phyloP scores from a whole-genome alignment of 2,329 filamentous ascomycete species.

The Penicillium sp. region DNA sequence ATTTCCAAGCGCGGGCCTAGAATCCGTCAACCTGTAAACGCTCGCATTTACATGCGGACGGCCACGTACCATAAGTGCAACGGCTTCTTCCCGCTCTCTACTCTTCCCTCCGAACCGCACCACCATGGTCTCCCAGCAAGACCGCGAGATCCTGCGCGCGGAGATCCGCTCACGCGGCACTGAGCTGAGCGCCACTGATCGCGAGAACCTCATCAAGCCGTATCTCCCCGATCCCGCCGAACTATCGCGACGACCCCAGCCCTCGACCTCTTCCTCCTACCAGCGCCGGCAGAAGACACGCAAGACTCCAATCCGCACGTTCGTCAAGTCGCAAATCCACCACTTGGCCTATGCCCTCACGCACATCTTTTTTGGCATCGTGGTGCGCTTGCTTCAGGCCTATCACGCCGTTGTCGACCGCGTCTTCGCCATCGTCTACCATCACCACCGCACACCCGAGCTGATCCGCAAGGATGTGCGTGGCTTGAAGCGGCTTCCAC shows the following conservation, averaged over 20 bases:
- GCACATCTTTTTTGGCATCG: slow-evolving; percentile 82
- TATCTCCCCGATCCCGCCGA: slow-evolving; percentile 51
- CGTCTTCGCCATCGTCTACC: slow-evolving; percentile 77
- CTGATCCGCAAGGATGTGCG: slow-evolving; percentile 85
- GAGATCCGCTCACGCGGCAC: slow-evolving; percentile 41
- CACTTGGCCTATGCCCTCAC: slow-evolving; percentile 46
- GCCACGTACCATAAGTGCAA: too few relatives aligned
- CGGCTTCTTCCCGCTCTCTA: slow-evolving; percentile 6
- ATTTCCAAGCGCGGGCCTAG: not conserved
- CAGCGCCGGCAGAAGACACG: slow-evolving; percentile 27
- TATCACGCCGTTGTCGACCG: slow-evolving; percentile 77
- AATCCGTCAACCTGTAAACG: too few relatives aligned
- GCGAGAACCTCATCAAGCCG: slow-evolving; percentile 51
- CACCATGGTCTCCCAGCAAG: slow-evolving; percentile 35
- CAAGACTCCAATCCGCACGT: slow-evolving; percentile 45
- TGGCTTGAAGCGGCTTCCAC: slow-evolving; percentile 68
- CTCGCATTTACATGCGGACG: too few relatives aligned
- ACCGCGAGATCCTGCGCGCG: slow-evolving; percentile 37
- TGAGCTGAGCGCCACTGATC: slow-evolving; percentile 46
- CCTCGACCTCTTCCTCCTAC: slow-evolving; percentile 14
- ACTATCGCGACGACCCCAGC: slow-evolving; percentile 20
- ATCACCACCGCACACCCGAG: slow-evolving; percentile 93
- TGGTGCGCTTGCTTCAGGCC: slow-evolving; percentile 74
- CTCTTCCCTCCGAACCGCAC: slow-evolving; percentile 7
- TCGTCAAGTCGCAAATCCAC: slow-evolving; percentile 46